Percentiles rank a stretch among this genome's conserved stretches.
phyloP scores from a whole-genome alignment of 768 basidiomycete species.

The Kwoniella heveanensis region DNA sequence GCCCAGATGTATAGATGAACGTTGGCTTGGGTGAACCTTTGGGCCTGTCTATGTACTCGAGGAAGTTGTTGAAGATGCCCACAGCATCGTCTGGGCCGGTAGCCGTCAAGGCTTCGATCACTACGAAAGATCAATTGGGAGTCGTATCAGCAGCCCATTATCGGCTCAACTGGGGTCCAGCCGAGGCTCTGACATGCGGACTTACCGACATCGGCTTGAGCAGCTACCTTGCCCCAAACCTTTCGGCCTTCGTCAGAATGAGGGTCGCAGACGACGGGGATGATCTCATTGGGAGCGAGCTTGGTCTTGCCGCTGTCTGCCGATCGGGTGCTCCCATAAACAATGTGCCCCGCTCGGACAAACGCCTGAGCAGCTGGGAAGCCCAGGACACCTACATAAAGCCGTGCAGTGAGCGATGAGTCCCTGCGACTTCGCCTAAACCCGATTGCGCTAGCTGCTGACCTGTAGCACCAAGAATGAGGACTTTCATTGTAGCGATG shows the following conservation, averaged over 20 bases:
- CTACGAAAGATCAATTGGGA: not conserved
- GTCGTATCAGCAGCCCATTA: too few relatives aligned
- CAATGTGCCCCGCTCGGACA: conserved; percentile 60
- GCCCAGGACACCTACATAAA: conserved; percentile 58
- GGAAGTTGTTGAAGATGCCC: conserved; percentile 26
- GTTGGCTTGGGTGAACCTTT: conserved; percentile 57
- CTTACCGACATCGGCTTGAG: conserved; percentile 39
- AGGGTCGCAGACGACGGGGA: conserved; percentile 54
- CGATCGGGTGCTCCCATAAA: conserved; percentile 60
- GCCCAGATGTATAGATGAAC: conserved; percentile 61
- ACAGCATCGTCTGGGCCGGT: conserved; percentile 47
- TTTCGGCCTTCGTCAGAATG: conserved; percentile 25
- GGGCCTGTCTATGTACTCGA: conserved; percentile 32
- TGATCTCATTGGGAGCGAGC: conserved; percentile 59
- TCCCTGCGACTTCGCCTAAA: too few relatives aligned
- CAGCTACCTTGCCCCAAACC: conserved; percentile 26
- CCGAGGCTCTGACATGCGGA: too few relatives aligned
- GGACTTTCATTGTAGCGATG: conserved; percentile 53
- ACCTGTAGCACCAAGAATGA: conserved; percentile 57
- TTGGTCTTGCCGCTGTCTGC: conserved; percentile 48
- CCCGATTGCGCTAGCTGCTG: not conserved
- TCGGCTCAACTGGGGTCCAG: too few relatives aligned
- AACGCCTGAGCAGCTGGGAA: conserved; percentile 60
- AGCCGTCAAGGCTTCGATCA: conserved; percentile 46
- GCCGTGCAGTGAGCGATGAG: not conserved